Evolutionary conservation across 2,329 filamentous ascomycete genomes (phyloP), one percentile per base, ranked within the genome.

Genomic region (Graphilbum sp.): DNA sequence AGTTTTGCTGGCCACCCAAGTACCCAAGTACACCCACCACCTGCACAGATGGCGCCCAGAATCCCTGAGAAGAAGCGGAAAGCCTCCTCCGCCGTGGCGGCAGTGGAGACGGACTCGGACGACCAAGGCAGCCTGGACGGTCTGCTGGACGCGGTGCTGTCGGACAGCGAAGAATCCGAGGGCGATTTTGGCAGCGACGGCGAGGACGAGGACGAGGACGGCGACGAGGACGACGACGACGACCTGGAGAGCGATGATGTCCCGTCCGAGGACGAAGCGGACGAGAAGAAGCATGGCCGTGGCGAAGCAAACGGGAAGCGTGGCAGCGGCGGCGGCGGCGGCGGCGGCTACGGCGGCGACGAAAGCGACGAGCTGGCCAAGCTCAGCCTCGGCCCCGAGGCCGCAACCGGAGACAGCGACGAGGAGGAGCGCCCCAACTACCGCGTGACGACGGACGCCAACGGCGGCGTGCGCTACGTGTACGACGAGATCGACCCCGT

Each of bases 401-500:
- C 52, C 30, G 52, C 46, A 12, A 43, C 51, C 18, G 55, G 61
- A n/a, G 51, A 55, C 18, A 51, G 51, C 3, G 55, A 57, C 9
- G 59, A 61, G 8, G 54, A 61, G 6, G 56, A 59, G 27, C 55
- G 57, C 18, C 57, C 59, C 40, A 66, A 67, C 45, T 73, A 72
- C 46, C 64, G 61, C 38, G 55, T 78, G 32, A 67, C 79, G 32
- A 79, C 69, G 41, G 90, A 95, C 51, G 88, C 90, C 48, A 90
- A 95, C 60, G 90, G 90, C 43, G 82, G 85, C 50, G 73, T 78
- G 46, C 76, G 90, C 55, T 98, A 93, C 54, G 69, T 95, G 33
- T 98, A 96, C 60, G 74, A 81, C 45, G 90, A 96, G 54, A 86
- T 98, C 45, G 80, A 96, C 47, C 84, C 88, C 3, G 79, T 86